phyloP scores from a whole-genome alignment of 1,139 yeast species.

The Starmera stellimalicola region DNA sequence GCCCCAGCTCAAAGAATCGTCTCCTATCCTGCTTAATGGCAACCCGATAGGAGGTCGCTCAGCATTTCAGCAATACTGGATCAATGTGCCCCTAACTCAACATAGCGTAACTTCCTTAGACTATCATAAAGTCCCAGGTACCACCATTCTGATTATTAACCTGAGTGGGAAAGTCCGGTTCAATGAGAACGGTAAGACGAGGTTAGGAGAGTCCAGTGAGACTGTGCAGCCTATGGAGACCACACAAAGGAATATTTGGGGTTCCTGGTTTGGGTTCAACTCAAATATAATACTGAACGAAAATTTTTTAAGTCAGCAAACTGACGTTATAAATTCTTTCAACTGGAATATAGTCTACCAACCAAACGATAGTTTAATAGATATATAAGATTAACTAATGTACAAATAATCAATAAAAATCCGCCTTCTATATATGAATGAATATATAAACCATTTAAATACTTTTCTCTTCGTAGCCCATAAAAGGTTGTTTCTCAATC shows the following conservation, averaged over 20 bases:
- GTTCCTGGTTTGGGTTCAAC: slow-evolving; percentile 62
- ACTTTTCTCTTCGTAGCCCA: slow-evolving; percentile 14
- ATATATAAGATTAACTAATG: not conserved
- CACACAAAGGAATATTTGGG: slow-evolving; percentile 34
- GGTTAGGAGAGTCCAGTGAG: slow-evolving; percentile 53
- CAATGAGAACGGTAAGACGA: slow-evolving; percentile 63
- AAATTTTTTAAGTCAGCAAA: slow-evolving; percentile 32
- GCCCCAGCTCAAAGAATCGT: slow-evolving; percentile 33
- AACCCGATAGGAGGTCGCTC: slow-evolving; percentile 51
- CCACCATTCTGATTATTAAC: slow-evolving; percentile 44
- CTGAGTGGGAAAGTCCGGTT: slow-evolving; percentile 59
- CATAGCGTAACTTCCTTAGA: slow-evolving; percentile 58
- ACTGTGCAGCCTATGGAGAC: not conserved
- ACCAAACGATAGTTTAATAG: slow-evolving; percentile 43
- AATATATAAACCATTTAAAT: slow-evolving; percentile 18
- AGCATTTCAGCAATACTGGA: slow-evolving; percentile 60
- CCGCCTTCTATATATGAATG: slow-evolving; percentile 3
- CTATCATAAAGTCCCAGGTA: slow-evolving; percentile 64
- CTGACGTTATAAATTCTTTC: slow-evolving; percentile 39
- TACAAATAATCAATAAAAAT: not conserved
- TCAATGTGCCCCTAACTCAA: slow-evolving; percentile 47
- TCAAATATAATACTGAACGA: slow-evolving; percentile 53
- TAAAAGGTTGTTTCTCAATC: slow-evolving; percentile 20
- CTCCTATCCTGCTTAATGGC: slow-evolving; percentile 54
- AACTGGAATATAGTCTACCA: slow-evolving; percentile 58